phyloP scores from a whole-genome alignment of 208 protist genomes.

The Leishmania tarentolae region DNA sequence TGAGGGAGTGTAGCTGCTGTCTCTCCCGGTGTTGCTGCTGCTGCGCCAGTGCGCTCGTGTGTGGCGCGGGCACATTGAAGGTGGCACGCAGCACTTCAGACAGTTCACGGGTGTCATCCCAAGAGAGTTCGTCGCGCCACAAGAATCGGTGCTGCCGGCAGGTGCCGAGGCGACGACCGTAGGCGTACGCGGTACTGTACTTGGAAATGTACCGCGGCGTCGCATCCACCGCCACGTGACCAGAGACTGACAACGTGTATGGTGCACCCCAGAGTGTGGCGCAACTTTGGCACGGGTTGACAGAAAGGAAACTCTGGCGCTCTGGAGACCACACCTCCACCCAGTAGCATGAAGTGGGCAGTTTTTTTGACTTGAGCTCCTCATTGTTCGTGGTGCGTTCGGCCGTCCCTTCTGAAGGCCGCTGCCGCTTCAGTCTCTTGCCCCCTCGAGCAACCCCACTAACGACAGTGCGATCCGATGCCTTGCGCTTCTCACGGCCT shows the following conservation, averaged over 20 bases:
- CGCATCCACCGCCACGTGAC: constrained; percentile 71
- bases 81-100: constrained; percentile 68
- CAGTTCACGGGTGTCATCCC: constrained; percentile 83
- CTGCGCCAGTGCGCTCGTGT: constrained; percentile 26
- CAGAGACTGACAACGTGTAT: constrained; percentile 80
- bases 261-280: constrained; percentile 81
- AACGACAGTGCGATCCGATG: neutral
- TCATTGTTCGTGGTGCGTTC: constrained; percentile 17
- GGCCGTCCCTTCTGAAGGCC: constrained; percentile 6
- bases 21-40: constrained; percentile 51
- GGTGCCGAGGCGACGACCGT: constrained; percentile 58
- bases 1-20: constrained; percentile 76
- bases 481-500: constrained; percentile 22
- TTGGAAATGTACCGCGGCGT: constrained; percentile 86
- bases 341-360: constrained; percentile 85
- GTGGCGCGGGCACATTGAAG: constrained; percentile 37
- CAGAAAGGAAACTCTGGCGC: constrained; percentile 76
- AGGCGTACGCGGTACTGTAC: constrained; percentile 68
- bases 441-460: neutral
- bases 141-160: constrained; percentile 70
- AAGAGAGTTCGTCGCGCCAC: constrained; percentile 70
- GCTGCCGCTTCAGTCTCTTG: constrained; percentile 11
- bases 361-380: constrained; percentile 44
- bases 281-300: constrained; percentile 79
- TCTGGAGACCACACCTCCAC: constrained; percentile 87